Evolutionary conservation across 495 filamentous ascomycete species (phyloP).

Genomic region (Penicillium turbatum): DNA sequence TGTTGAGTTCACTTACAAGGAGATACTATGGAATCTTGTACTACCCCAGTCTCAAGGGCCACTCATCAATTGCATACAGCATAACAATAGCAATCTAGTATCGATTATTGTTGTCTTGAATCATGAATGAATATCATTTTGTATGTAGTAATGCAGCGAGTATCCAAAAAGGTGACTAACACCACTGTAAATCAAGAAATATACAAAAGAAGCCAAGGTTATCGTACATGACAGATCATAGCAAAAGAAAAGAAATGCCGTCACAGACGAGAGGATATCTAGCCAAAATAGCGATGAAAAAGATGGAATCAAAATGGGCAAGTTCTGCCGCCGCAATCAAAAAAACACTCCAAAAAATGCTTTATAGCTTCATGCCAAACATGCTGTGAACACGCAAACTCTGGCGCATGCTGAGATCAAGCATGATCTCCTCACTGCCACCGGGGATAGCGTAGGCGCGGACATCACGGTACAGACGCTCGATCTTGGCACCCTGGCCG

Average conservation of each 20-base stretch:
- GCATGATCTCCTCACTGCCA: slow-evolving; percentile 97
- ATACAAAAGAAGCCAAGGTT: slow-evolving; percentile 4
- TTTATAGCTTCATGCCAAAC: slow-evolving; percentile 92
- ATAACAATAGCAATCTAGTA: too few relatives aligned
- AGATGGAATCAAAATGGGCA: background rate
- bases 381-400: slow-evolving; percentile 83
- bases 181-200: background rate
- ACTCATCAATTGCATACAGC: too few relatives aligned
- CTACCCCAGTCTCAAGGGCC: too few relatives aligned
- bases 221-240: slow-evolving; percentile 1
- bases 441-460: slow-evolving; percentile 96
- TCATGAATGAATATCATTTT: background rate
- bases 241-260: background rate
- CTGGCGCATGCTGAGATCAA: slow-evolving; percentile 94
- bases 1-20: too few relatives aligned
- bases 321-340: background rate
- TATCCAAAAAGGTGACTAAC: background rate
- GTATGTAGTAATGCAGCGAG: background rate
- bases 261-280: slow-evolving; percentile 8
- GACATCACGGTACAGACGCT: slow-evolving; percentile 94
- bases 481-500: slow-evolving; percentile 93
- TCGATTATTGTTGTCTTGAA: too few relatives aligned
- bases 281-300: background rate
- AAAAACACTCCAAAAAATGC: slow-evolving; percentile 5
- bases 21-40: too few relatives aligned